These are phyloP conservation scores for Solanum ossicruentum DNA, from an alignment of 257 asterid species.

Conservation along the genomic window DNA sequence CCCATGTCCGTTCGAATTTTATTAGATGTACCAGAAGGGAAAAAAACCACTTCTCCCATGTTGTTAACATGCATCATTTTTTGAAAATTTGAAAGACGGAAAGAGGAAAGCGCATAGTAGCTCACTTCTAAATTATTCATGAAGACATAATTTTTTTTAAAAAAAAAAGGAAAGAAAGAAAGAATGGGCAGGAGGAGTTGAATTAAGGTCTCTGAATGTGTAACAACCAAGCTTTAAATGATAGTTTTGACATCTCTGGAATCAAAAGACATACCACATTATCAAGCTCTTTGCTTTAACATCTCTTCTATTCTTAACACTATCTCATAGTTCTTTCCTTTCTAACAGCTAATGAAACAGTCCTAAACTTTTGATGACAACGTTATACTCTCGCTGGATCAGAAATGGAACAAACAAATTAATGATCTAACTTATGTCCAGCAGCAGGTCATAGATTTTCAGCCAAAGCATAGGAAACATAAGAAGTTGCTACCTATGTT, in stretches of 20 bases:
- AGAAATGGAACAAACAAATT: no score
- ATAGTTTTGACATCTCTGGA: background rate
- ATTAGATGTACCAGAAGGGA: slow-evolving; percentile 31
- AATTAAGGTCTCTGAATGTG: background rate
- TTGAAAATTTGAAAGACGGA: background rate
- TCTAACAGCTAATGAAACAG: no score
- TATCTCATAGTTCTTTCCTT: background rate
- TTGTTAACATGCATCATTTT: background rate
- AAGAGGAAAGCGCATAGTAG: background rate
- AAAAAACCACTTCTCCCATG: background rate
- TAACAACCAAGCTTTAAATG: background rate
- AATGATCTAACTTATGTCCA: background rate
- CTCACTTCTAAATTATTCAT: background rate
- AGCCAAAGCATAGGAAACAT: background rate
- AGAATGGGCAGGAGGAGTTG: background rate
- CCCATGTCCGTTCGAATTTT: background rate
- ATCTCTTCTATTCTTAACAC: background rate
- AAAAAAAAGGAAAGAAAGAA: background rate
- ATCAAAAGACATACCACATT: background rate
- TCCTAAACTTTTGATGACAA: no score
- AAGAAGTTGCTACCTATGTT: background rate
- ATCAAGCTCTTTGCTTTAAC: background rate
- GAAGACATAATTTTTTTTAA: no score
- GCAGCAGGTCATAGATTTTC: background rate
- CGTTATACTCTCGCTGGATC: no score